Percentiles rank a stretch among this genome's conserved stretches.
Evolutionary conservation across 305 asterid genomes (phyloP).

Genomic region (Nicotiana rustica): DNA sequence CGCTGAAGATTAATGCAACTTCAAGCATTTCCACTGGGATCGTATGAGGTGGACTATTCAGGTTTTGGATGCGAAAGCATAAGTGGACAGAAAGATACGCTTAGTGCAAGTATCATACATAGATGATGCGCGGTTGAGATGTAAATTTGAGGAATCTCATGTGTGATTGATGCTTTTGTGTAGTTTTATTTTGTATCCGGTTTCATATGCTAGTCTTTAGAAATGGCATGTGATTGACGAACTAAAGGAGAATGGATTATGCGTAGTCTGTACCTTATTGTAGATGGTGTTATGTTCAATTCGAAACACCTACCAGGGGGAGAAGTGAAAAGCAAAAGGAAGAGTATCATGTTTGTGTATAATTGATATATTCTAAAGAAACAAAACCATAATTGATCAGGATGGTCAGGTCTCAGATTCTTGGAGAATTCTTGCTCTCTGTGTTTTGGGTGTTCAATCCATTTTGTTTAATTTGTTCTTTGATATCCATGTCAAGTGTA

Average conservation of each 20-base stretch:
- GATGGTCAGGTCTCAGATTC: not conserved
- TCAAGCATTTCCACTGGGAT: conserved; percentile 84
- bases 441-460: not conserved
- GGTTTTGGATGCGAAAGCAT: not conserved
- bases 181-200: not conserved
- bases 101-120: conserved; percentile 7
- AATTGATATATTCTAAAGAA: not conserved
- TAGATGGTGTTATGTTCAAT: conserved; percentile 42
- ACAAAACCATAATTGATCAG: not conserved
- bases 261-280: conserved; percentile 36
- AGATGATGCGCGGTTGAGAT: conserved; percentile 6
- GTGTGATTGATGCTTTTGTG: conserved; percentile 5
- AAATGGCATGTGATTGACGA: conserved; percentile 33
- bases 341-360: not conserved
- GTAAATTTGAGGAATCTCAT: conserved; percentile 25
- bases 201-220: conserved; percentile 21
- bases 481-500: not conserved
- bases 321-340: not conserved
- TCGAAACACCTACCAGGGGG: conserved; percentile 20
- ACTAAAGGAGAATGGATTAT: conserved; percentile 20
- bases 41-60: conserved; percentile 48
- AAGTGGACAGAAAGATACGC: not conserved
- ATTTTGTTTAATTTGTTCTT: not conserved
- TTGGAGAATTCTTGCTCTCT: not conserved
- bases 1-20: conserved; percentile 90